Evolutionary conservation across 2,329 filamentous ascomycete genomes (phyloP).

Genomic region (Triangularia verruculosa): DNA sequence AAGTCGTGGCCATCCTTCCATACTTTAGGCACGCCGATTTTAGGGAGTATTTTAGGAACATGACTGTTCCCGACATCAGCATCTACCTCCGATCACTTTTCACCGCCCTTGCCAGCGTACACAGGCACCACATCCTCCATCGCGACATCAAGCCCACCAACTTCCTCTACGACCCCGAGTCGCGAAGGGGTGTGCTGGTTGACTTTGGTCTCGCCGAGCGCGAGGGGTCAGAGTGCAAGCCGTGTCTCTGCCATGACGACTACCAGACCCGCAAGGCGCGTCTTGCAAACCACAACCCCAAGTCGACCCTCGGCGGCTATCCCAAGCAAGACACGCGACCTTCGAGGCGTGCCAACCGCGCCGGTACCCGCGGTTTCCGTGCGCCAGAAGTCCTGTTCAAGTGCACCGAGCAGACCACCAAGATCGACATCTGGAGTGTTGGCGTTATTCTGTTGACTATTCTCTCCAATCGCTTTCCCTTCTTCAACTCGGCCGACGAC

Average conservation of each 20-base stretch:
- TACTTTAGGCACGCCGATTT: conserved; percentile 97
- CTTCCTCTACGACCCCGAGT: conserved; percentile 84
- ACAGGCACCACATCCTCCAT: conserved; percentile 81
- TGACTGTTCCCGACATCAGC: conserved; percentile 81
- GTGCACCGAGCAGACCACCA: conserved; percentile 89
- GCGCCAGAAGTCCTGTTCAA: conserved; percentile 96
- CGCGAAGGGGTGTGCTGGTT: conserved; percentile 85
- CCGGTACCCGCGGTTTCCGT: conserved; percentile 91
- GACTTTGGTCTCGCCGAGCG: conserved; percentile 96
- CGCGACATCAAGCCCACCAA: conserved; percentile 98
- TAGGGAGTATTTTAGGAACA: conserved; percentile 86
- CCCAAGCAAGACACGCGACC: conserved; percentile 87
- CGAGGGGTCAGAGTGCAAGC: conserved; percentile 71
- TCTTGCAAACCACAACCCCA: conserved; percentile 55
- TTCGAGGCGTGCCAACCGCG: conserved; percentile 86
- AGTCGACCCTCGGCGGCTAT: conserved; percentile 60
- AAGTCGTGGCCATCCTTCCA: conserved; percentile 90
- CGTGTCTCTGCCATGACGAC: conserved; percentile 75
- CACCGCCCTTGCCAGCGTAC: conserved; percentile 77
- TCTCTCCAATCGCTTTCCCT: conserved; percentile 86
- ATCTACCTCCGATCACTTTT: conserved; percentile 89
- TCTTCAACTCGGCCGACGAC: conserved; percentile 98
- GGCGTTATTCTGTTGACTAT: conserved; percentile 98
- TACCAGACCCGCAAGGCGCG: conserved; percentile 59
- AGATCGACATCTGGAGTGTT: conserved; percentile 95